Conservation (phyloP, 495 filamentous ascomycete species). For the Achaetomiella virescens region DNA sequence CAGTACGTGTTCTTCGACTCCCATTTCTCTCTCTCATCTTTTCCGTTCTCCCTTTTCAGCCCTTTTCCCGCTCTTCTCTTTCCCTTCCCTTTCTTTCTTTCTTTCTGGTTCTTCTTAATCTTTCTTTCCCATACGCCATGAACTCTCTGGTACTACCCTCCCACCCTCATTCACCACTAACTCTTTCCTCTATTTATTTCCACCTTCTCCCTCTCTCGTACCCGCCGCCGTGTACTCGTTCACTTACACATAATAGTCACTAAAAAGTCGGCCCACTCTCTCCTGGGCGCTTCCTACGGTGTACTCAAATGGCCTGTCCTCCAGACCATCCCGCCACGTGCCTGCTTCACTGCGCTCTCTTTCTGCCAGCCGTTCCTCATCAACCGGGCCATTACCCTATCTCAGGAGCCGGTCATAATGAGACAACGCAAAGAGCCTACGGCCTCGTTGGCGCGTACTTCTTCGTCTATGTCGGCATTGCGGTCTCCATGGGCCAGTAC, state of each 20-base stretch:
- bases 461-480: conserved; percentile 56
- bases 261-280: conserved; percentile 30
- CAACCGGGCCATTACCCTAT: conserved; percentile 44
- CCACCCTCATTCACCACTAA: too few relatives aligned
- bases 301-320: conserved; percentile 46
- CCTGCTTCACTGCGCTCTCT: conserved; percentile 51
- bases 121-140: too few relatives aligned
- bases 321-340: conserved; percentile 46
- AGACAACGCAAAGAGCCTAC: conserved; percentile 43
- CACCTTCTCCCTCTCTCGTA: neutral
- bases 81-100: neutral
- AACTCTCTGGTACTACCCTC: too few relatives aligned
- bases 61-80: neutral
- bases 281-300: conserved; percentile 37
- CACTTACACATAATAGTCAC: conserved; percentile 17
- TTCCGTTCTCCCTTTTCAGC: neutral
- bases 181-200: too few relatives aligned
- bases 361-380: conserved; percentile 62
- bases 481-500: conserved; percentile 48
- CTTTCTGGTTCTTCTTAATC: too few relatives aligned
- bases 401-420: conserved; percentile 23
- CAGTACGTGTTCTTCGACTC: too few relatives aligned
- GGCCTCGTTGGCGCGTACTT: conserved; percentile 60
- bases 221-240: neutral
- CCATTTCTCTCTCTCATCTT: neutral